These are phyloP conservation scores for Penicillium polonicum DNA, from an alignment of 2,329 filamentous ascomycete species.

Conservation along the genomic window DNA sequence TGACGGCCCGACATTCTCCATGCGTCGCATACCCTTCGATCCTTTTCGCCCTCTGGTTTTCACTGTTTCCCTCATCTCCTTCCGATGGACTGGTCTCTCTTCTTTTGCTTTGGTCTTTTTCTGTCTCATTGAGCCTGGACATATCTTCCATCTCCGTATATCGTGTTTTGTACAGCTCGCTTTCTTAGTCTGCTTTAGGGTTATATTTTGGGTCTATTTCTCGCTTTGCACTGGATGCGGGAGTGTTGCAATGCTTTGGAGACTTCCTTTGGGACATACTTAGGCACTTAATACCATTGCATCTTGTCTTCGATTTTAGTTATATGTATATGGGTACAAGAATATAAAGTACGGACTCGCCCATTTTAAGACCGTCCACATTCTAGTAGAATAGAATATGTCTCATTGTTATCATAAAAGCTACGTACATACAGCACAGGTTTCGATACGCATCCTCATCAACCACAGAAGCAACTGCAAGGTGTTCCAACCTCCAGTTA, in stretches of 20 bases:
- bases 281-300: slow-evolving; percentile 19
- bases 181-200: slow-evolving; percentile 4
- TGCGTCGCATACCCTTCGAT: slow-evolving; percentile 1
- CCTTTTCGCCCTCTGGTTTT: not conserved
- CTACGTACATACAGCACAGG: not conserved
- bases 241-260: slow-evolving; percentile 19
- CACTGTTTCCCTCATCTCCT: slow-evolving; percentile 16
- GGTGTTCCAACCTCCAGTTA: not conserved
- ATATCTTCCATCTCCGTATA: slow-evolving; percentile 19
- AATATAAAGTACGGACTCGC: not conserved
- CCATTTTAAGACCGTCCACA: not conserved
- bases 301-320: slow-evolving; percentile 2
- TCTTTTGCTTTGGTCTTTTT: not conserved
- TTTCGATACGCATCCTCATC: not conserved
- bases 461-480: not conserved
- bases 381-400: not conserved
- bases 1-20: slow-evolving; percentile 19
- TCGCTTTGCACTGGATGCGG: slow-evolving; percentile 9
- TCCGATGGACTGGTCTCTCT: slow-evolving; percentile 12
- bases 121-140: slow-evolving; percentile 17
- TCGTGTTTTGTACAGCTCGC: slow-evolving; percentile 13
- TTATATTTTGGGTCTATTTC: slow-evolving; percentile 5
- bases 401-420: slow-evolving; percentile 7
- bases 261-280: slow-evolving; percentile 17
- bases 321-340: not conserved